Base-by-base conservation (phyloP, 1,139 yeast genomes). In the Kodamaea anthophila region DNA sequence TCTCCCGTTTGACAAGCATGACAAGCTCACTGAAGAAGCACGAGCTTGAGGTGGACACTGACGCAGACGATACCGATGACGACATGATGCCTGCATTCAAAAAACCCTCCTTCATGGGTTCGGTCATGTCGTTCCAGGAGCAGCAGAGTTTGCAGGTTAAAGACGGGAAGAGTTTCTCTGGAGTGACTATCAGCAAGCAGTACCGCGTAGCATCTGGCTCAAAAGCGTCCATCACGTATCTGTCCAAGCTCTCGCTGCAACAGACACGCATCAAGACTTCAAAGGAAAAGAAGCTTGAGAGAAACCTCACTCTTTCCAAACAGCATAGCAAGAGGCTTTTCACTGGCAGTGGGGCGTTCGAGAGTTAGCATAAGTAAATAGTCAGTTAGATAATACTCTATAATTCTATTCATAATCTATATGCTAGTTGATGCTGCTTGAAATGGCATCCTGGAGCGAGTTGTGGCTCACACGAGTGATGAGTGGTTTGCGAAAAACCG, bases 161-260 rank as follows among this genome's bases (percentile, higher is more conserved):
- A 38, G 64, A 60, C 23, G 69, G 71, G 8, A 60, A 51, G 28
- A 50, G 49, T 8, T 66, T 66, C 43, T 60, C 71, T 21, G 77
- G 79, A 3, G 83, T 77, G 22, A 73, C 74, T 0, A 56, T 74
- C 9, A 67, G 76, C 29, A 74, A 70, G 28, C 69, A 70, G 23
- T 73, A 74, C 42, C 76, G 65, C 43, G 67, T 68, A 12, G 79
- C 75, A 1, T 62, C 76, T 2, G 75, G 80, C 5, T 62, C 75
- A 2, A 72, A 66, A 40, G 76, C 83, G 0, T 73, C 84, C 2
- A 69, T 77, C 35, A 71, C 80, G 13, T 74, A 65, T 34, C 50
- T 76, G 51, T 58, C 70, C 4, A 71, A 69, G 32, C 61, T 47
- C 23, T 49, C 47, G 13, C 34, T 24, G 5, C 23, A 33, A 4